A percentile compares a stretch with the other conserved stretches of the same genome.
These are phyloP conservation scores for Solanum hybrid DNA, from an alignment of 305 asterid genomes.

Conservation along the genomic window DNA sequence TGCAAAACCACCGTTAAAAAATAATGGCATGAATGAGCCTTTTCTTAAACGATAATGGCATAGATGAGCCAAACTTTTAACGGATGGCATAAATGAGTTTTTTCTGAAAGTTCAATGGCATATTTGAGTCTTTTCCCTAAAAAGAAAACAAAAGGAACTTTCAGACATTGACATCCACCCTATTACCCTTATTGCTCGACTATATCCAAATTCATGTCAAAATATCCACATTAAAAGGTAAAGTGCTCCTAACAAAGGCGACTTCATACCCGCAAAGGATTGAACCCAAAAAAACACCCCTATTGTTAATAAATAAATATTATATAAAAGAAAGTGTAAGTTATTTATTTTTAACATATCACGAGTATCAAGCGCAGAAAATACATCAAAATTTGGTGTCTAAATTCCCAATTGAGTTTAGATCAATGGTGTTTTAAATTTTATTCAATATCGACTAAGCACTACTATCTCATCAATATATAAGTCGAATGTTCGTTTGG, in stretches of 20 bases:
- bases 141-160: background rate
- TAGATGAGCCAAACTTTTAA: too few species aligned
- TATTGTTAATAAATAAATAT: background rate
- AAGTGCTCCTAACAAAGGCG: too few species aligned
- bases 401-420: background rate
- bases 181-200: background rate
- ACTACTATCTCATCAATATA: background rate
- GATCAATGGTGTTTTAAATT: background rate
- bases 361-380: background rate
- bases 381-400: background rate
- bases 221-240: background rate
- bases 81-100: too few species aligned
- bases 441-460: background rate
- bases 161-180: background rate
- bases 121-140: too few species aligned
- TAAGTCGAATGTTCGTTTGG: background rate
- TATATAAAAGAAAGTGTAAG: background rate
- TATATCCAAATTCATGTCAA: background rate
- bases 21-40: too few species aligned
- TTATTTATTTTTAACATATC: background rate
- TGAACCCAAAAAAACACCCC: background rate
- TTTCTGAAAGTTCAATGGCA: too few species aligned
- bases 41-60: too few species aligned
- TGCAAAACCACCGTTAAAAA: too few species aligned
- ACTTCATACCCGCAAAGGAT: accelerated